Evolutionary conservation across 2,329 filamentous ascomycete species (phyloP).

Genomic region (Amesomyces nigricolor): DNA sequence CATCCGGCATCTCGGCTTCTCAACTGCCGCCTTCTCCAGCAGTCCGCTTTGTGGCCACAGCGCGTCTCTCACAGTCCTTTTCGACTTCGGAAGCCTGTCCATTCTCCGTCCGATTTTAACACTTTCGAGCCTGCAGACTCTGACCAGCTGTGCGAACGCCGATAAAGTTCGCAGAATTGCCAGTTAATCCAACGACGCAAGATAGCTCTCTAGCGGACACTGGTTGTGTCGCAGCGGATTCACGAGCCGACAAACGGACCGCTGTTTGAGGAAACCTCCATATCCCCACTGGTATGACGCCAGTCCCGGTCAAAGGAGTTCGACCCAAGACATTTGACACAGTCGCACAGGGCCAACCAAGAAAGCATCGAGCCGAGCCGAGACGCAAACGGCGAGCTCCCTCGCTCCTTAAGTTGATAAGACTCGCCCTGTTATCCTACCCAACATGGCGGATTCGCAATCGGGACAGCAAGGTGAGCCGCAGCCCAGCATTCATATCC

Average conservation of each 20-base stretch:
- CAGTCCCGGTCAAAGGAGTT: slow-evolving; percentile 24
- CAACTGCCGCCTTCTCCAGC: no score
- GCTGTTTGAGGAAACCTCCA: slow-evolving; percentile 19
- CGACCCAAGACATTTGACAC: slow-evolving; percentile 24
- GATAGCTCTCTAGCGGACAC: neutral
- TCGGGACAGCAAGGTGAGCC: slow-evolving; percentile 26
- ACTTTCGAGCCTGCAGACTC: neutral
- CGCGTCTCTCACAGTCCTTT: no score
- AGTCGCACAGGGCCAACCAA: slow-evolving; percentile 15
- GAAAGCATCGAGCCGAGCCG: slow-evolving; percentile 14
- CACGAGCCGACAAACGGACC: slow-evolving; percentile 17
- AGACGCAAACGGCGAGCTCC: slow-evolving; percentile 12
- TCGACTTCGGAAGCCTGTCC: no score
- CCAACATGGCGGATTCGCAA: slow-evolving; percentile 24
- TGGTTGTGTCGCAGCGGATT: slow-evolving; percentile 7
- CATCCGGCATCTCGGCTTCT: neutral
- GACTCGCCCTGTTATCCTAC: neutral
- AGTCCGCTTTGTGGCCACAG: no score
- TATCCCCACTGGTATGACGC: slow-evolving; percentile 28
- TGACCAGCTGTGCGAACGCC: neutral
- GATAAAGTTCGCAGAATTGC: neutral
- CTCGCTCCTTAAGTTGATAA: no score
- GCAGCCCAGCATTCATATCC: neutral
- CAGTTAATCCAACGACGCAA: neutral
- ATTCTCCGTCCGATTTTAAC: neutral